Conservation (phyloP, 352 stramenopile genomes). For the Lagenidium giganteum region DNA sequence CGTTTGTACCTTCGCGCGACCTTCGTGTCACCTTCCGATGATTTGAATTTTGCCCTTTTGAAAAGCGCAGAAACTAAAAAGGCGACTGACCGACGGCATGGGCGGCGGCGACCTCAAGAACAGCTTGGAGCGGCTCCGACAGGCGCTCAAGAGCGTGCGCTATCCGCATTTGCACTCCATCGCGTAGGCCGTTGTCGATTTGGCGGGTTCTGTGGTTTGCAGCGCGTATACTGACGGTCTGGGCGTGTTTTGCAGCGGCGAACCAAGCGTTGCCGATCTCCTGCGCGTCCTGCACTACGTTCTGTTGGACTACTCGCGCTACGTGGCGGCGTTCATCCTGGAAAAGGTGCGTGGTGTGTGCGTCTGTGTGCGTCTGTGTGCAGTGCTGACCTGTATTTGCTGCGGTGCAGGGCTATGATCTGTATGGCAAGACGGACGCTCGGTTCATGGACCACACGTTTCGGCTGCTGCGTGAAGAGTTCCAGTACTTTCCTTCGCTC, state of each 20-base stretch:
- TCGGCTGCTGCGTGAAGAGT: slow-evolving; percentile 67
- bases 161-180: slow-evolving; percentile 39
- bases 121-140: slow-evolving; percentile 46
- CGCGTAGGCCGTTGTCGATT: slow-evolving; percentile 7
- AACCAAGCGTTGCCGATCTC: slow-evolving; percentile 23
- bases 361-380: background rate
- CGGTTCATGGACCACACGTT: slow-evolving; percentile 75
- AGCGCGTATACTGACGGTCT: background rate
- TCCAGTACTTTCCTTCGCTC: slow-evolving; percentile 62
- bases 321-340: slow-evolving; percentile 47
- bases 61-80: slow-evolving; percentile 12
- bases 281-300: slow-evolving; percentile 64
- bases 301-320: slow-evolving; percentile 72
- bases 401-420: slow-evolving; percentile 41
- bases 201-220: background rate
- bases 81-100: too few species aligned
- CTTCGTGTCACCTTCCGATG: slow-evolving; percentile 7
- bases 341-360: slow-evolving; percentile 19
- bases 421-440: slow-evolving; percentile 73
- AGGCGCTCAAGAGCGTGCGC: slow-evolving; percentile 42
- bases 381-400: background rate
- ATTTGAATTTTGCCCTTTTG: background rate
- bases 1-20: slow-evolving; percentile 8
- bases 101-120: slow-evolving; percentile 53
- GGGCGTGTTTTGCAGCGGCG: background rate